Percentiles rank a stretch among this genome's conserved stretches.
phyloP scores from a whole-genome alignment of 495 filamentous ascomycete genomes.

The Xylaria telfairii region DNA sequence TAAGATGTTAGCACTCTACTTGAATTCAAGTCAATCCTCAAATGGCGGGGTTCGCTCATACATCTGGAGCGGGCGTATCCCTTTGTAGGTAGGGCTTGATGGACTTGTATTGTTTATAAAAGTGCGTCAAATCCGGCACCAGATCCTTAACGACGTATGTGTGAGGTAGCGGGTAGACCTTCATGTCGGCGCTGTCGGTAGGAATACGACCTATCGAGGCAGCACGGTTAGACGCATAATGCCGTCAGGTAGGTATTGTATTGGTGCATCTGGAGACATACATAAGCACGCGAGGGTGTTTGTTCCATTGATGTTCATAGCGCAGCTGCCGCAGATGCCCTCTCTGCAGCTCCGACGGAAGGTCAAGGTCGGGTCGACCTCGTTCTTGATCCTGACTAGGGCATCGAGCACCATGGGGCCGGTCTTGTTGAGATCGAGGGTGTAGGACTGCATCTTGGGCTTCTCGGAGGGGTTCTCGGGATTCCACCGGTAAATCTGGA shows the following conservation, averaged over 20 bases:
- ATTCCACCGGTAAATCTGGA: slow-evolving; percentile 99
- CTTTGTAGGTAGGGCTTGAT: slow-evolving; percentile 98
- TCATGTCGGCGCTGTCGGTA: slow-evolving; percentile 77
- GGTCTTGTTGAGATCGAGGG: slow-evolving; percentile 95
- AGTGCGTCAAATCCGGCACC: slow-evolving; percentile 93
- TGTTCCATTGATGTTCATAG: slow-evolving; percentile 98
- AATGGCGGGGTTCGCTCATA: slow-evolving; percentile 51
- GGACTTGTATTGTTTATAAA: slow-evolving; percentile 99
- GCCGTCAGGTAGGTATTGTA: slow-evolving; percentile 9
- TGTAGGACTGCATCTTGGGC: slow-evolving; percentile 93
- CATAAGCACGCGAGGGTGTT: slow-evolving; percentile 98
- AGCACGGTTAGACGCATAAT: slow-evolving; percentile 5
- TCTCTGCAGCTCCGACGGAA: slow-evolving; percentile 95
- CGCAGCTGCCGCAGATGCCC: slow-evolving; percentile 97
- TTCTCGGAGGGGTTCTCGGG: slow-evolving; percentile 89
- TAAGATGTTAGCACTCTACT: slow-evolving; percentile 29
- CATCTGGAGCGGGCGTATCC: slow-evolving; percentile 76
- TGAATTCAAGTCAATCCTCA: background rate
- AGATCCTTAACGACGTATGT: slow-evolving; percentile 99
- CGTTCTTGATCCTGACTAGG: slow-evolving; percentile 98
- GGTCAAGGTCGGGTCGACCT: slow-evolving; percentile 93
- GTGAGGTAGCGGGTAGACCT: slow-evolving; percentile 98
- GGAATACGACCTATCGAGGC: slow-evolving; percentile 82
- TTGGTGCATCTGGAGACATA: slow-evolving; percentile 60
- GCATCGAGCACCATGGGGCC: slow-evolving; percentile 98